Evolutionary conservation across 176 grass and related monocot species (phyloP).

Genomic region (Phyllostachys edulis): DNA sequence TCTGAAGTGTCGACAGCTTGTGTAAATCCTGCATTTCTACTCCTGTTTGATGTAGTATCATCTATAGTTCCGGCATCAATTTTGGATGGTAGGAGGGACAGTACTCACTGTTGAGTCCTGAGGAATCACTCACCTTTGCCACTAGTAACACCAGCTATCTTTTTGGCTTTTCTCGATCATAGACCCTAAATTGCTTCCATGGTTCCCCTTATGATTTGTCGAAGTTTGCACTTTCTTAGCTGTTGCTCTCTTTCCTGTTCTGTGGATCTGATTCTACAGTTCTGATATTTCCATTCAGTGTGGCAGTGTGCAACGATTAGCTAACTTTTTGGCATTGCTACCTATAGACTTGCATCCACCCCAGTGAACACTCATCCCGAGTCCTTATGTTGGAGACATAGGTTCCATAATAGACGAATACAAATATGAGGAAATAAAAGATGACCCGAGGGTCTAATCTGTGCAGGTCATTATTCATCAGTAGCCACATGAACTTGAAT

Average conservation of each 20-base stretch:
- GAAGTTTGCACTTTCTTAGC: constrained; percentile 30
- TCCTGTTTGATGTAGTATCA: constrained; percentile 19
- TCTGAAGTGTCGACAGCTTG: neutral
- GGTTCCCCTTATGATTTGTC: constrained; percentile 22
- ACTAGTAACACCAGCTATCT: constrained; percentile 9
- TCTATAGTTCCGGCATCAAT: constrained; percentile 26
- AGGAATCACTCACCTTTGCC: neutral
- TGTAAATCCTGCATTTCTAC: constrained; percentile 2
- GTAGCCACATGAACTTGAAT: neutral
- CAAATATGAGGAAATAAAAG: neutral
- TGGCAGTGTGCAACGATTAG: neutral
- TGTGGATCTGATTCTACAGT: constrained; percentile 41
- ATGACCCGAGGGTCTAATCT: neutral
- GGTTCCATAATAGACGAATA: neutral
- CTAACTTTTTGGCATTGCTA: neutral
- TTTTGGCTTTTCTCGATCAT: constrained; percentile 27
- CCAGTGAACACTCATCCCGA: neutral
- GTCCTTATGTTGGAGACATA: neutral
- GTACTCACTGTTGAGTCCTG: constrained; percentile 7
- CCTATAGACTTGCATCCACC: neutral
- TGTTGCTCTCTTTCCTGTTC: constrained; percentile 27
- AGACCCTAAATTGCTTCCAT: constrained; percentile 25
- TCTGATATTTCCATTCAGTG: neutral
- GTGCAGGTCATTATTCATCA: neutral
- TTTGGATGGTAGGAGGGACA: neutral